phyloP scores from a whole-genome alignment of 805 yeast species.

The Starmerella sirachaensis region DNA sequence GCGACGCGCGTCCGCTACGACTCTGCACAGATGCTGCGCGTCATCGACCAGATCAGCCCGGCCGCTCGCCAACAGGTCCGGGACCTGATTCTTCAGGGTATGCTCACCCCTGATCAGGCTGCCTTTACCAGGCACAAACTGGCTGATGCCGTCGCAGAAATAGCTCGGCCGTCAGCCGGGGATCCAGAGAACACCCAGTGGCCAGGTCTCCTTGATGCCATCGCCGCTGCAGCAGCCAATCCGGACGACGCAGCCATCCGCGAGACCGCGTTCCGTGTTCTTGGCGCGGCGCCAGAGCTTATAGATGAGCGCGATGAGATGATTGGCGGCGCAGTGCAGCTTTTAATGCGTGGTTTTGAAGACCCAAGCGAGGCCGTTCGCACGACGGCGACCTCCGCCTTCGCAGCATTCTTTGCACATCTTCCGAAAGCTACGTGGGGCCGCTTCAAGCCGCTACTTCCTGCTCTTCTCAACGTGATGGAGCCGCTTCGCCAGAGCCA shows the following conservation, averaged over 20 bases:
- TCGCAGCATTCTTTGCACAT: slow-evolving; percentile 75
- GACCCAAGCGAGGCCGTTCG: slow-evolving; percentile 74
- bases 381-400: slow-evolving; percentile 84
- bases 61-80: slow-evolving; percentile 54
- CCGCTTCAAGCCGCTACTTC: slow-evolving; percentile 62
- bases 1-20: slow-evolving; percentile 46
- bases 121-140: slow-evolving; percentile 77
- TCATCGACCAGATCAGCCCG: slow-evolving; percentile 56
- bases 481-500: slow-evolving; percentile 73
- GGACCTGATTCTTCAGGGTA: slow-evolving; percentile 56
- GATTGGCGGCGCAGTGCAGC: slow-evolving; percentile 42
- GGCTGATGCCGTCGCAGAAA: slow-evolving; percentile 88
- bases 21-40: slow-evolving; percentile 57
- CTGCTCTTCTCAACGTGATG: slow-evolving; percentile 70
- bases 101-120: slow-evolving; percentile 48
- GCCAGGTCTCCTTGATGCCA: slow-evolving; percentile 68
- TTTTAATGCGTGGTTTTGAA: slow-evolving; percentile 69
- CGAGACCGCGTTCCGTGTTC: slow-evolving; percentile 83
- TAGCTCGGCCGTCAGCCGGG: slow-evolving; percentile 41
- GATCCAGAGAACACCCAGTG: slow-evolving; percentile 38
- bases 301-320: slow-evolving; percentile 42
- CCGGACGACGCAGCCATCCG: slow-evolving; percentile 54
- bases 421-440: slow-evolving; percentile 74
- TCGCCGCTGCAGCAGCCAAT: slow-evolving; percentile 48
- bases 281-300: slow-evolving; percentile 71